These are phyloP conservation scores for Neofusicoccum sp. DNA, from an alignment of 2,329 filamentous ascomycete genomes.

Conservation along the genomic window DNA sequence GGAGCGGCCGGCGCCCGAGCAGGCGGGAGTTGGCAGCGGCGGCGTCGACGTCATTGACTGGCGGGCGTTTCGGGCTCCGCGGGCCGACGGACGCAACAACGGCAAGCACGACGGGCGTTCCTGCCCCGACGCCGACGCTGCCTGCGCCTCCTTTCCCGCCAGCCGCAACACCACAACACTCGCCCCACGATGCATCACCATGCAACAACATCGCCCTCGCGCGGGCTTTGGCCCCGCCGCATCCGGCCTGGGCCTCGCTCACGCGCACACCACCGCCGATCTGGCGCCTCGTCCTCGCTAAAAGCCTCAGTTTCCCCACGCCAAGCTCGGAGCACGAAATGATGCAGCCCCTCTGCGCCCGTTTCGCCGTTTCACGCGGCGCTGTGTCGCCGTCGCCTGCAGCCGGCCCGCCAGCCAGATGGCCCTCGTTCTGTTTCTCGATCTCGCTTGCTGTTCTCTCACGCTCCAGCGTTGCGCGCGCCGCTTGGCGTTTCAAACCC, in stretches of 20 bases:
- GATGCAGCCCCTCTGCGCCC: background rate
- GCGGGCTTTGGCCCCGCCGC: no score
- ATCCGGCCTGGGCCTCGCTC: no score
- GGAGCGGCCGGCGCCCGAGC: background rate
- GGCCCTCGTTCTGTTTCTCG: background rate
- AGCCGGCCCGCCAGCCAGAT: background rate
- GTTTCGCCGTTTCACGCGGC: background rate
- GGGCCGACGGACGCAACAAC: slow-evolving; percentile 1
- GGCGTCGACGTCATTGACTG: background rate
- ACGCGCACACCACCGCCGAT: no score
- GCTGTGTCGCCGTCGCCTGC: background rate
- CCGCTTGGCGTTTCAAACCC: slow-evolving; percentile 10
- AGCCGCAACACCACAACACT: background rate
- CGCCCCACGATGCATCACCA: no score
- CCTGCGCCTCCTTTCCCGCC: background rate
- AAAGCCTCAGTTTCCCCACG: background rate
- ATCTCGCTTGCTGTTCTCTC: background rate
- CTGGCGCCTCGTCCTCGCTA: background rate
- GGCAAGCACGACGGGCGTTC: no score
- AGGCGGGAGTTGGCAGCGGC: background rate
- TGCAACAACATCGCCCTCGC: no score
- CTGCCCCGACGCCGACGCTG: background rate
- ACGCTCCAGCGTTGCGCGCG: background rate
- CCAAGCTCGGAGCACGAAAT: background rate
- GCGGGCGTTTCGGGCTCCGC: background rate